phyloP scores from a whole-genome alignment of 2,329 filamentous ascomycete species.

The Fusarium xylarioides region DNA sequence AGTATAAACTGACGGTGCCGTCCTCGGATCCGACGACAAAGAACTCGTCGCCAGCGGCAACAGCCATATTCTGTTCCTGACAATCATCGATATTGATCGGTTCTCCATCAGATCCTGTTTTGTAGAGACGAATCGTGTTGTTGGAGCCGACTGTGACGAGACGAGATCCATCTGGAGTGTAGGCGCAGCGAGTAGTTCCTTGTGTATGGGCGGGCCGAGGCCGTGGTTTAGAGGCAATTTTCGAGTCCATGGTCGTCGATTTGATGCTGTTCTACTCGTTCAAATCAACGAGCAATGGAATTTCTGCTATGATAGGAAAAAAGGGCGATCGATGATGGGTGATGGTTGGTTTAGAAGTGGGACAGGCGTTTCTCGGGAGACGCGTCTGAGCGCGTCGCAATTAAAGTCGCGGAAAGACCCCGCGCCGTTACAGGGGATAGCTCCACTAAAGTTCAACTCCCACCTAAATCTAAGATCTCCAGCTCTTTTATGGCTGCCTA shows the following conservation, averaged over 20 bases:
- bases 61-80: conserved; percentile 83
- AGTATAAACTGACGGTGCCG: conserved; percentile 94
- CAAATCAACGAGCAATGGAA: conserved; percentile 13
- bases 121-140: conserved; percentile 92
- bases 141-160: conserved; percentile 93
- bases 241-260: conserved; percentile 45
- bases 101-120: conserved; percentile 90
- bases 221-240: conserved; percentile 58
- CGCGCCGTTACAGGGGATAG: conserved; percentile 32
- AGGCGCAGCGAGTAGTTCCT: conserved; percentile 86
- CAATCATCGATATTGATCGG: conserved; percentile 92
- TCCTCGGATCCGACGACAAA: conserved; percentile 93
- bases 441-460: conserved; percentile 32
- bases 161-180: conserved; percentile 87
- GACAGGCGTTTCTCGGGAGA: conserved; percentile 42
- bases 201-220: conserved; percentile 80
- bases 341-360: conserved; percentile 16
- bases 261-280: not conserved
- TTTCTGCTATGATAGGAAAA: not conserved
- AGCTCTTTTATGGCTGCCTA: conserved; percentile 23
- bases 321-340: conserved; percentile 11
- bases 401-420: conserved; percentile 47
- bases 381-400: conserved; percentile 55
- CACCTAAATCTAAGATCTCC: conserved; percentile 1
- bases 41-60: conserved; percentile 80